Base-by-base conservation (phyloP, 1,284 basidiomycete genomes). In the Heterobasidion irregulare region DNA sequence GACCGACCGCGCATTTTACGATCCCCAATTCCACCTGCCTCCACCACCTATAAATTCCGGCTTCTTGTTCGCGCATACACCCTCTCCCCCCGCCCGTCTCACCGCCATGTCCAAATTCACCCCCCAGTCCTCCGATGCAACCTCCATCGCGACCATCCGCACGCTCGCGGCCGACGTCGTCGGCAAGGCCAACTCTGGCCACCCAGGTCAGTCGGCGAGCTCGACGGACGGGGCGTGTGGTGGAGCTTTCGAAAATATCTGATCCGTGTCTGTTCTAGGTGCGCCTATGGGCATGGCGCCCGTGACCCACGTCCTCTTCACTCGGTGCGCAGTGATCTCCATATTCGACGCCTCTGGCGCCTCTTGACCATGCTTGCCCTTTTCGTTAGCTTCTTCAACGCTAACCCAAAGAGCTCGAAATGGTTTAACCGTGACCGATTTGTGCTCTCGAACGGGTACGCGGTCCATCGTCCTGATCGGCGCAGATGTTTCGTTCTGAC, bases 201-300 rank as follows among this genome's bases (percentile, higher is more conserved):
- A 94, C 74, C 92, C 92, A 58, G 91, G 92, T 86, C 55, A 61
- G 70, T 66, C 59, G 18, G 32, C 45, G 18, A 36, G 18, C 34
- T 16, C 16, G 19, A 10, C 26, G 26, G 4, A 36, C 36, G 16
- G 34, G 18, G 18, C 38, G 15, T 8, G 6, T 32, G 70, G 66
- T 59, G 16, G 32, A 45, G 19, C 34, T n/a, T 33, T 18, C 16
- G 19, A 12, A 19, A 26, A 15, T n/a, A 44, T 51, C 50, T 48
- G n/a, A 48, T 54, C 56, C 34, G 58, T 62, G 56, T 47, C 53
- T 60, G 56, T 15, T 53, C 54, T 59, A 86, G 88, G 89, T 72
- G 93, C 92, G 50, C 93, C 93, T 54, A 88, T 95, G 91, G 89
- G 92, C 64, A 84, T 94, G 87, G 92, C 93, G 16, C 92, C 93